Evolutionary conservation across 2,329 filamentous ascomycete species (phyloP), one percentile per base, ranked within the genome.

Genomic region (Colletotrichum eremochloae): DNA sequence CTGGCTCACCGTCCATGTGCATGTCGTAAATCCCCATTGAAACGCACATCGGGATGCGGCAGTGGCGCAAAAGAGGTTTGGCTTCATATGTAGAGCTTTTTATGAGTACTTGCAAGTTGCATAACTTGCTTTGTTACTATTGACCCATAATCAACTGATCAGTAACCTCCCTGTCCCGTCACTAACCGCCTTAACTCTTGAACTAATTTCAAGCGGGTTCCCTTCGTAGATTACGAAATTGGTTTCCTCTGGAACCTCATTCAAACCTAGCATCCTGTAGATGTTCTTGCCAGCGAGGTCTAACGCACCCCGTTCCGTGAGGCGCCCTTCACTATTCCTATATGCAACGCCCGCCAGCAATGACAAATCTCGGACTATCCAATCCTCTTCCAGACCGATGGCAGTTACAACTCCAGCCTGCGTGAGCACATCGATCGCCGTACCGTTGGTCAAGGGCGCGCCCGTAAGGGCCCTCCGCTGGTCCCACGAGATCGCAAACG

Each of bases 371-470:
- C 90, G 83, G 2, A 91, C 84, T 64, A 89, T 77, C 89, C 88
- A 92, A 75, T 91, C 89, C 76, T 92, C 89, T 53, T 86, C 83
- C 2, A 91, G 83, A 0, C 90, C 88, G 29, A 92, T 85, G 0
- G 86, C 91, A 0, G 87, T 84, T 2, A 81, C 77, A 0, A 92
- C 90, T 2, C 90, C 90, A 0, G 90, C 90, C 7, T 85, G 84
- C 0, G 90, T 74, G 0, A 93, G 84, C 12, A 76, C 79, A 71
- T 92, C 89, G 6, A 91, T 81, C 0, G 86, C 85, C 0, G 90
- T 92, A 24, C 90, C 90, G 75, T 92, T 91, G 1, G 90, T 91
- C 0, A 93, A 83, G 0, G 91, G 91, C 4, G 91, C 90, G 1
- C 91, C 91, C 0, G 89, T 87, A 5, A 93, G 82, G 0, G 88